Percentiles rank a stretch among this genome's conserved stretches.
Conservation (phyloP, 345 rosid genomes). For the Populus ilicifolia region DNA sequence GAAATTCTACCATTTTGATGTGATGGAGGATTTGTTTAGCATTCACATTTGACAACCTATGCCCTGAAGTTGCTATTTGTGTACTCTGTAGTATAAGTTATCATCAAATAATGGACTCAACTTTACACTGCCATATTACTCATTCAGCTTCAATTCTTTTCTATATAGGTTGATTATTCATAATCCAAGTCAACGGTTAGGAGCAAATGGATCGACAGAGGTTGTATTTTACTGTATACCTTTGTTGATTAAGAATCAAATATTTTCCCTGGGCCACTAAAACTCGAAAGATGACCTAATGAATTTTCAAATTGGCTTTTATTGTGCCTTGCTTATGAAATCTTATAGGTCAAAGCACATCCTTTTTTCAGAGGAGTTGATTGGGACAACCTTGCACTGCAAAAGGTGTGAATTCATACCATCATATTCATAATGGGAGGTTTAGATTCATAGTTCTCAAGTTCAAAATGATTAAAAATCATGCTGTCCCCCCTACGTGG, state of each 20-base stretch:
- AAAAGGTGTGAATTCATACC: slow-evolving; percentile 41
- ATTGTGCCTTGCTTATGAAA: not conserved
- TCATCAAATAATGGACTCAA: not conserved
- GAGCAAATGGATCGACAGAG: slow-evolving; percentile 70
- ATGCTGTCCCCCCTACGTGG: too few relatives aligned
- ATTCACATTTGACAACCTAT: not conserved
- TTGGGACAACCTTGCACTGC: slow-evolving; percentile 68
- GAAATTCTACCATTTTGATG: not conserved
- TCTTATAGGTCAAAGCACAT: slow-evolving; percentile 64
- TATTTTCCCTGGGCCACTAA: not conserved
- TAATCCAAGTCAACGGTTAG: slow-evolving; percentile 60
- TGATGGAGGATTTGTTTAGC: not conserved
- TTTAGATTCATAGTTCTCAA: not conserved
- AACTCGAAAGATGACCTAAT: slow-evolving; percentile 3
- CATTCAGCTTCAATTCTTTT: slow-evolving; percentile 11
- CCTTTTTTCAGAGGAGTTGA: slow-evolving; percentile 63
- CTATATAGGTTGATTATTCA: slow-evolving; percentile 57
- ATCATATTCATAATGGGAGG: not conserved
- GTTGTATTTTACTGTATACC: slow-evolving; percentile 32
- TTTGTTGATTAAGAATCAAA: slow-evolving; percentile 3
- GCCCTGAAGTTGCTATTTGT: not conserved
- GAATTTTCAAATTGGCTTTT: slow-evolving; percentile 7
- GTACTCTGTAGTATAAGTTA: not conserved
- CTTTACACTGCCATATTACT: not conserved
- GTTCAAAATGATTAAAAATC: too few relatives aligned